Conservation (phyloP, 2,329 filamentous ascomycete genomes). For the Graphilbum sp. region DNA sequence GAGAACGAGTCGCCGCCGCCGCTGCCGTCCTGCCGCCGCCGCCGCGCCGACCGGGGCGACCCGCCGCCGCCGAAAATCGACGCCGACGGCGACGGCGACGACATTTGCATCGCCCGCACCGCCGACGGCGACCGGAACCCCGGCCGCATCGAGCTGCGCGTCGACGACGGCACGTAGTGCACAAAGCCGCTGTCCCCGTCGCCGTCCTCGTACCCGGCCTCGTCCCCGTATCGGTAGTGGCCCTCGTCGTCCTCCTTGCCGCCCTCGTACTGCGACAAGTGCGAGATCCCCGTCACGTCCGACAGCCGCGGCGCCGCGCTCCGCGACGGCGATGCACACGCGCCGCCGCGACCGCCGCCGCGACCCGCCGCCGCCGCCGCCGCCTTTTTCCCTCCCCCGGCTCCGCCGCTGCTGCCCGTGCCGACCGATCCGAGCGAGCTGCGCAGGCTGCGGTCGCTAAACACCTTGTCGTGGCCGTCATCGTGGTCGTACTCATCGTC, state of each 20-base stretch:
- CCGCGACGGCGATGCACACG: no score
- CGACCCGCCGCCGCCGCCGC: no score
- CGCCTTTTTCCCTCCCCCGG: constrained; percentile 16
- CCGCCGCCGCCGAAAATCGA: constrained; percentile 22
- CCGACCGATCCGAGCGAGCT: constrained; percentile 38
- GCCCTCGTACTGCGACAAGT: constrained; percentile 35
- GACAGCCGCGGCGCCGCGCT: no score
- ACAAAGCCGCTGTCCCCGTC: constrained; percentile 20
- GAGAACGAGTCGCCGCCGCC: constrained; percentile 1
- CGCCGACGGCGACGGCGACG: constrained; percentile 44
- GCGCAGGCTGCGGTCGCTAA: constrained; percentile 39
- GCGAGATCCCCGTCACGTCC: constrained; percentile 33
- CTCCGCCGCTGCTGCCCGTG: constrained; percentile 7
- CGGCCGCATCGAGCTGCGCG: constrained; percentile 40
- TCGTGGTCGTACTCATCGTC: constrained; percentile 33
- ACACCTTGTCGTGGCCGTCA: constrained; percentile 38
- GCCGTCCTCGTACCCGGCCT: constrained; percentile 14
- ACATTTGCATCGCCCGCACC: constrained; percentile 56
- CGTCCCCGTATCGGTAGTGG: constrained; percentile 14
- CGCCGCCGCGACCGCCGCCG: no score
- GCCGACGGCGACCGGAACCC: constrained; percentile 55
- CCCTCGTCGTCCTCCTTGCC: constrained; percentile 15
- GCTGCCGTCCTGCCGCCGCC: constrained; percentile 9
- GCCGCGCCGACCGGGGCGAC: constrained; percentile 37
- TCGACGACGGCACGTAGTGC: constrained; percentile 28